phyloP scores from a whole-genome alignment of 805 yeast genomes.

The Ogataea methanolica region DNA sequence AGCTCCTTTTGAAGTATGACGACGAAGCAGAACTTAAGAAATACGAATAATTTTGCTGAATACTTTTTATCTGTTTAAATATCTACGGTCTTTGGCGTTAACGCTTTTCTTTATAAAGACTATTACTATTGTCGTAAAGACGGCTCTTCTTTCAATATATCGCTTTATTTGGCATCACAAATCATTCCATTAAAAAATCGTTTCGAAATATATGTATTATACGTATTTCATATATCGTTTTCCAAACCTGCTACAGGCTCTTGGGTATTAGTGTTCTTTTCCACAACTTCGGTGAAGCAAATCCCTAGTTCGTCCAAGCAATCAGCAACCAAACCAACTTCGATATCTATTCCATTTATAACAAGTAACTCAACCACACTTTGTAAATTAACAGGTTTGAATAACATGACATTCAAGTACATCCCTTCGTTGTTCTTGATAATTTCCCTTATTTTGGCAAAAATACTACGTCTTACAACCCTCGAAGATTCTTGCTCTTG shows the following conservation, averaged over 20 bases:
- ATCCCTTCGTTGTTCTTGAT: conserved; percentile 13
- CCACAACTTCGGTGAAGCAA: conserved; percentile 17
- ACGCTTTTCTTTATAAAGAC: not conserved
- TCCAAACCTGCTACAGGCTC: not conserved
- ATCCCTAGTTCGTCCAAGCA: conserved; percentile 28
- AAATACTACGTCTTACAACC: conserved; percentile 7
- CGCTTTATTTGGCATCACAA: too few species aligned
- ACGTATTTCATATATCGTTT: not conserved
- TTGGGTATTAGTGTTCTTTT: not conserved
- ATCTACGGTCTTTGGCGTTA: not conserved
- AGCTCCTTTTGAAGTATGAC: conserved; percentile 16
- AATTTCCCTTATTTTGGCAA: conserved; percentile 14
- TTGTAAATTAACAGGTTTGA: conserved; percentile 23
- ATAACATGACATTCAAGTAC: conserved; percentile 15
- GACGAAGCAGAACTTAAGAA: conserved; percentile 27
- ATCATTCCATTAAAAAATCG: not conserved
- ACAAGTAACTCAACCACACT: conserved; percentile 13
- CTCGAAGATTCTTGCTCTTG: conserved; percentile 7
- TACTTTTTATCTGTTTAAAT: not conserved
- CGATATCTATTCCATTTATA: conserved; percentile 14
- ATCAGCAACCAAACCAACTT: conserved; percentile 16
- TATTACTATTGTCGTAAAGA: too few species aligned
- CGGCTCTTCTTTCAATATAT: too few species aligned
- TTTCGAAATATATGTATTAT: not conserved
- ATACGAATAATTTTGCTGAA: conserved; percentile 13